Base-by-base conservation (phyloP, 192 early-diverging fungal species). In the Backusella westeae region DNA sequence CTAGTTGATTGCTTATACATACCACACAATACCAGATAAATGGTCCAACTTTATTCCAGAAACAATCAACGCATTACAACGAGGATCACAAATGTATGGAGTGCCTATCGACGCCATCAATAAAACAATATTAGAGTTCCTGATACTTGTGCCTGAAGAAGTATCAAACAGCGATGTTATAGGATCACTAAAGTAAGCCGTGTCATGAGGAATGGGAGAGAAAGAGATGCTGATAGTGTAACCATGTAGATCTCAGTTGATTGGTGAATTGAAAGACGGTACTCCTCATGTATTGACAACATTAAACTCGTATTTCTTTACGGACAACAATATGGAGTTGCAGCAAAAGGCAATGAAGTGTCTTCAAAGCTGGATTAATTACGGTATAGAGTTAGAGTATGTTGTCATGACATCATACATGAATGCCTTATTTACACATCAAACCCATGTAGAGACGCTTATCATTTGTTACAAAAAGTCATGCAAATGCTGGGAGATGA, bases 71-170 rank as follows among this genome's bases (percentile, higher is more conserved):
- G 76, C 82, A 4, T 74, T 89, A 46, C 75, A 76, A 38, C 49
- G 81, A 6, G 78, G 81, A 15, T 77, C 66, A 26, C 42, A 70
- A 14, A 63, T 53, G n/a, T 68, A 70, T 29, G 34, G 73, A 41
- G 36, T 79, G 53, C 72, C 73, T 63, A 34, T 73, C 53, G 34
- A 74, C 69, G 49, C 72, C 39, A 81, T 83, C 67, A 74, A 89
- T 23, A 19, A 78, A n/a, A 69, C 81, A 3, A 38, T 88, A 17
- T 72, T 89, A 3, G 88, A 89, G 44, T 88, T 86, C 67, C 63
- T 89, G 15, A 89, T 85, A 10, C 76, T 89, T 36, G 68, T 89
- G 4, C 87, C 88, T n/a, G 87, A 89, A 73, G 88, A 89, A 42
- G 73, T 88, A 42, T 70, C 81, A 10, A 85, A 82, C 10, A 80